Evolutionary conservation across 1,284 basidiomycete genomes (phyloP), one percentile per base, ranked within the genome.

Genomic region (Athelia sp.): DNA sequence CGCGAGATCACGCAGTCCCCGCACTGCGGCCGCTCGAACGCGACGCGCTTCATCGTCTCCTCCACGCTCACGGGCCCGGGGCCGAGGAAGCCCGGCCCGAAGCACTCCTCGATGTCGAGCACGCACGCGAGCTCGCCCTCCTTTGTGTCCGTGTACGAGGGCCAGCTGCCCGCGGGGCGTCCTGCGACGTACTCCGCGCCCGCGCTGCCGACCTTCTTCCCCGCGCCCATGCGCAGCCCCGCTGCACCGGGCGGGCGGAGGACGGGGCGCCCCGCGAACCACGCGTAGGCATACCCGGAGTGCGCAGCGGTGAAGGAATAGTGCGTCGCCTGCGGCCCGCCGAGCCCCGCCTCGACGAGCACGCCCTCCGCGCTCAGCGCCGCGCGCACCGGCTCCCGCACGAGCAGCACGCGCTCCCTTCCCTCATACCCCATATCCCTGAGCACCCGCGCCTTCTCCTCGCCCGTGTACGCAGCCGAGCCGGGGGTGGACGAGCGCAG

Each of bases 401-500:
- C 15, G 15, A 40, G 4, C 6, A 40, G 36, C 6, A 40, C n/a
- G 6, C 9, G 4, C n/a, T 21, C 36, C 6, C 19, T n/a, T 8
- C n/a, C 15, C 19, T 4, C 36, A 21, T 4, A 40, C n/a, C 36
- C 36, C 6, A 58, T 43, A 2, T 55, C 53, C 22, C 26, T 45
- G n/a, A 49, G 43, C 4, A 58, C 43, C 9, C 36, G 50, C 10
- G 14, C 38, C n/a, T 49, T 50, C 34, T 58, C 56, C 9, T 43
- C 45, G 24, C 49, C 36, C 10, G 54, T 52, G 19, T 56, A 35
- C 17, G 42, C 22, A 2, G 54, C 54, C 34, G 54, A 51, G 3
- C 48, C 50, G 32, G 56, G 43, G 4, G 50, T 46, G 35, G 54
- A 52, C 13, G 42, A 50, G 14, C 54, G 52, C 58, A 43, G 71